A percentile compares a stretch with the other conserved stretches of the same genome.
Conservation (phyloP, 352 stramenopile species). For the Globisporangium rhizosaccharum region DNA sequence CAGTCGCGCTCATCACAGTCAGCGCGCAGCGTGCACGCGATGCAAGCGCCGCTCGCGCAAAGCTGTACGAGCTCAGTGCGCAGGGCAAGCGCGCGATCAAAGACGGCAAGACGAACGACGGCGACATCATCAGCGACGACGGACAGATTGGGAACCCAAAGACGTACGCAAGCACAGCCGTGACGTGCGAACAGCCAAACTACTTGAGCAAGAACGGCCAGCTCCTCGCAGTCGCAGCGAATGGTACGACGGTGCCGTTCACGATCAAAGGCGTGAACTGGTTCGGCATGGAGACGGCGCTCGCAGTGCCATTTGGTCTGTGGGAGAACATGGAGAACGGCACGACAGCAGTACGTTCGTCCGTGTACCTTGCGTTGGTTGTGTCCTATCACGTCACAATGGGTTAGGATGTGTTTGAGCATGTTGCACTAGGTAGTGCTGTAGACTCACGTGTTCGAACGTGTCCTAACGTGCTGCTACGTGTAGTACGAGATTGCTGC, state of each 20-base stretch:
- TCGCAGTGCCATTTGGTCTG: constrained; percentile 63
- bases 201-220: constrained; percentile 75
- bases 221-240: constrained; percentile 46
- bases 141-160: constrained; percentile 48
- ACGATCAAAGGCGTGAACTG: constrained; percentile 75
- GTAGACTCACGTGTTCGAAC: too few species aligned
- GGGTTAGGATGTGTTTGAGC: too few species aligned
- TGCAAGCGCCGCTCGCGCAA: constrained; percentile 6
- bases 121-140: constrained; percentile 47
- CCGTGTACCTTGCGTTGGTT: constrained; percentile 10
- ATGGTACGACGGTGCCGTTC: constrained; percentile 63
- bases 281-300: constrained; percentile 61
- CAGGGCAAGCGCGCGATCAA: constrained; percentile 20
- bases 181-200: constrained; percentile 56
- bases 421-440: too few species aligned
- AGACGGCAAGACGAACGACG: constrained; percentile 11
- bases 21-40: constrained; percentile 9
- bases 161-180: constrained; percentile 22
- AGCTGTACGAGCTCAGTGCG: constrained; percentile 6
- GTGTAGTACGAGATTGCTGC: constrained; percentile 74
- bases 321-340: constrained; percentile 76
- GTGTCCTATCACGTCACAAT: too few species aligned
- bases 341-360: constrained; percentile 43
- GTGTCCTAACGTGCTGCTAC: too few species aligned
- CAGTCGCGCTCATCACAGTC: constrained; percentile 14